Percentiles rank a stretch among this genome's conserved stretches.
phyloP scores from a whole-genome alignment of 1,284 basidiomycete genomes.

The Naganishia albida region DNA sequence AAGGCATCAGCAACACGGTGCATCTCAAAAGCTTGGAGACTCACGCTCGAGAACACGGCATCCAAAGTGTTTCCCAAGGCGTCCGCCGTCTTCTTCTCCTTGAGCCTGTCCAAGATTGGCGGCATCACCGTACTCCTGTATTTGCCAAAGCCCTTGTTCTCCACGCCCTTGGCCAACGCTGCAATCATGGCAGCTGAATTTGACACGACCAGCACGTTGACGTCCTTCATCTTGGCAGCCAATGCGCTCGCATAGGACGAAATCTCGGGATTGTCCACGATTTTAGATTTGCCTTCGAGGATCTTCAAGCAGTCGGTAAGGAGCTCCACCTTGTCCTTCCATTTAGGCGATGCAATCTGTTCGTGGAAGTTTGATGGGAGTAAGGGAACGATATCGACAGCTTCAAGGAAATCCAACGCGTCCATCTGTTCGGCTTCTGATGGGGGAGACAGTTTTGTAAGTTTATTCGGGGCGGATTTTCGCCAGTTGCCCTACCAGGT shows the following conservation, averaged over 20 bases:
- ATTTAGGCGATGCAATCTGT: slow-evolving; percentile 83
- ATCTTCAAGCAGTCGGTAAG: slow-evolving; percentile 79
- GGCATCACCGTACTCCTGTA: slow-evolving; percentile 74
- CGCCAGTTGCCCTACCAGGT: slow-evolving; percentile 38
- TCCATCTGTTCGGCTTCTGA: slow-evolving; percentile 61
- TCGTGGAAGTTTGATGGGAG: slow-evolving; percentile 74
- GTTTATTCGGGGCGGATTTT: not conserved
- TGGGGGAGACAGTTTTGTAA: slow-evolving; percentile 29
- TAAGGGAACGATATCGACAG: slow-evolving; percentile 73
- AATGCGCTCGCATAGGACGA: slow-evolving; percentile 56
- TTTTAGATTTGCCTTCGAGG: slow-evolving; percentile 64
- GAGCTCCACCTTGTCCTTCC: slow-evolving; percentile 96
- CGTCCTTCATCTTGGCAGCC: slow-evolving; percentile 77
- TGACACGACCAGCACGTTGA: slow-evolving; percentile 95
- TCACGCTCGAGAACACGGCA: slow-evolving; percentile 80
- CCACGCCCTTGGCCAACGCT: slow-evolving; percentile 79
- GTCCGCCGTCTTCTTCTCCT: slow-evolving; percentile 93
- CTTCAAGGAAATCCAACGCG: slow-evolving; percentile 79
- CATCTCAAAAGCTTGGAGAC: slow-evolving; percentile 38
- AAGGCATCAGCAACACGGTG: not conserved
- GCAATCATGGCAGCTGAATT: slow-evolving; percentile 84
- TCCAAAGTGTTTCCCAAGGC: slow-evolving; percentile 84
- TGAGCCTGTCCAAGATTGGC: slow-evolving; percentile 83
- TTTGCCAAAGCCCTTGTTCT: slow-evolving; percentile 67
- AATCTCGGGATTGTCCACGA: slow-evolving; percentile 61